Conservation (phyloP, 2,329 filamentous ascomycete species). For the Lachnellula arida region DNA sequence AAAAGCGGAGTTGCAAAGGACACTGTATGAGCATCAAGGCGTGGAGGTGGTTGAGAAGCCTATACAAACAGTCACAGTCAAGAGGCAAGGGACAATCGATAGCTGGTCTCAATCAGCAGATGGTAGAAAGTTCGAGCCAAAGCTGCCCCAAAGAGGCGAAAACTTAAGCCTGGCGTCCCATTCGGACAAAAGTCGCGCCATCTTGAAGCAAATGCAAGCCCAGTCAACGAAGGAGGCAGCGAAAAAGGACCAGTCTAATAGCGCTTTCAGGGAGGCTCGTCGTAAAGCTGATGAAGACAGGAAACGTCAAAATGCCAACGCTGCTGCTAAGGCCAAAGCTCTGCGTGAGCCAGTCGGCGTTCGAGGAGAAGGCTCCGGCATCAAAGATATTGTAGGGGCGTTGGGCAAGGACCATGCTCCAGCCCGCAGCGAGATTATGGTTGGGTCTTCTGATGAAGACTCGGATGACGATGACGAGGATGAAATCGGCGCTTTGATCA, state of each 20-base stretch:
- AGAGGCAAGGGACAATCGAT: constrained; percentile 58
- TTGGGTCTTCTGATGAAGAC: constrained; percentile 68
- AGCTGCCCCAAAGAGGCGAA: constrained; percentile 11
- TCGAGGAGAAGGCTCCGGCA: constrained; percentile 73
- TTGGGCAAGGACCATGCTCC: constrained; percentile 73
- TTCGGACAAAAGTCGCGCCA: constrained; percentile 31
- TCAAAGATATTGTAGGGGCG: constrained; percentile 66
- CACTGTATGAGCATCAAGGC: constrained; percentile 55
- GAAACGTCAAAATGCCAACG: constrained; percentile 65
- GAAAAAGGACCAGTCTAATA: constrained; percentile 27
- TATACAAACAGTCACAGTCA: constrained; percentile 40
- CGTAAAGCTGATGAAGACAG: constrained; percentile 71
- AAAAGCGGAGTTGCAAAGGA: constrained; percentile 73
- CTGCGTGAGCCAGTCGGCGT: constrained; percentile 51
- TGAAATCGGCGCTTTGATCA: constrained; percentile 41
- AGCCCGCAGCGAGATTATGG: constrained; percentile 82
- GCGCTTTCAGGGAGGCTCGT: constrained; percentile 67
- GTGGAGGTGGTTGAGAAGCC: constrained; percentile 46
- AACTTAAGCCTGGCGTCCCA: not conserved
- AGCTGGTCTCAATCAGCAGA: constrained; percentile 53
- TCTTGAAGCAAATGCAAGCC: constrained; percentile 23
- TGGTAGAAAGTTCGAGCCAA: constrained; percentile 30
- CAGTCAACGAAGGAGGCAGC: constrained; percentile 6
- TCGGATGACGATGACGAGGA: constrained; percentile 69
- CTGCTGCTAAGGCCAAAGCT: constrained; percentile 65